Evolutionary conservation across 2,329 filamentous ascomycete genomes (phyloP), one percentile per base, ranked within the genome.

Genomic region (Dactylella cylindrospora): DNA sequence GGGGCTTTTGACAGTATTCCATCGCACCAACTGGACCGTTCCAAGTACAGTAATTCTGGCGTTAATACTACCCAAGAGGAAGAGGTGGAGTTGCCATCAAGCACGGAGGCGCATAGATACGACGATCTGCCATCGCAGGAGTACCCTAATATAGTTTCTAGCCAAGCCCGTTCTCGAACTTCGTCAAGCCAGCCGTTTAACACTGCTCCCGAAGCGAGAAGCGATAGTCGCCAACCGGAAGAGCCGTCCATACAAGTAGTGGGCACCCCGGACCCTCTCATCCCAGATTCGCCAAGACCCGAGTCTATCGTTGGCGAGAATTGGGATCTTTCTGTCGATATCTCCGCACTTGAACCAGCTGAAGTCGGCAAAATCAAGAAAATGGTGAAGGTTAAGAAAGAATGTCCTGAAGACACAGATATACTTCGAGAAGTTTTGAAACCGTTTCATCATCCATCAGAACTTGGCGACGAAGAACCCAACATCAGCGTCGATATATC

Each of bases 401-500:
- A 61, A n/a, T 61, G 49, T 31, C 47, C 46, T n/a, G 47, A 53
- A 6, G 49, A 61, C 20, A 26, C 55, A 6, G 47, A 53, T 20
- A 10, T 61, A 4, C 55, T 61, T 22, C 26, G 49, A 12, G 47
- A 61, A 13, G 33, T 28, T 3, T 19, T 61, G 15, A 61, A 25
- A 25, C 55, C 55, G 4, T 53, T 47, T 13, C 55, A 61, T 17
- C 55, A 61, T 28, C 55, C 55, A 2, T 19, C 41, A 5, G 47
- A 61, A 13, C 29, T 25, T 9, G 19, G 13, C 22, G 8, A 6
- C 10, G 41, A 49, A 9, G 47, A 46, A n/a, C 29, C 20, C 12
- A 22, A 61, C 31, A 43, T 53, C 9, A 61, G 47, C 25, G 33
- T 61, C 26, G 55, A 61, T 13, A 61, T 61, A 13, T 61, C 55